A percentile compares a stretch with the other conserved stretches of the same genome.
Evolutionary conservation across 208 protist genomes (phyloP).

Genomic region (Acanthamoeba sp.): DNA sequence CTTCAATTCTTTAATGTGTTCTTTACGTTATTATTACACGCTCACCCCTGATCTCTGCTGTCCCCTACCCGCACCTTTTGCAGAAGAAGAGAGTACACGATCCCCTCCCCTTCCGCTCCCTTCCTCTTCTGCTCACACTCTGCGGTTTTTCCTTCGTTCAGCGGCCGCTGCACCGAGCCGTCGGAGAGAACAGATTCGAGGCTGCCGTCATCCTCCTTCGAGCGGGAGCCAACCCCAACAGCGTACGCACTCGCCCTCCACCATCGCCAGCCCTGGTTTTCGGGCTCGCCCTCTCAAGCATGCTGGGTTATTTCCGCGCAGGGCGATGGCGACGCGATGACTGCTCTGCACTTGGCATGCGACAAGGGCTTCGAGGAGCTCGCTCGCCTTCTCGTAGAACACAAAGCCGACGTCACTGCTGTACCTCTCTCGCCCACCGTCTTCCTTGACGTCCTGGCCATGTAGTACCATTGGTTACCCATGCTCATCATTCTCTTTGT

Average conservation of each 20-base stretch:
- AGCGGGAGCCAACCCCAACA: conserved; percentile 21
- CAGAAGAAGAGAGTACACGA: conserved; percentile 58
- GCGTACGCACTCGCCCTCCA: neutral
- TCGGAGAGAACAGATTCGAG: neutral
- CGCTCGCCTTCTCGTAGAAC: conserved; percentile 4
- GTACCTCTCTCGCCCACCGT: neutral
- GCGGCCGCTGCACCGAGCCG: conserved; percentile 47
- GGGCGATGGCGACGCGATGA: neutral
- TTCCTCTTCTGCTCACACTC: neutral
- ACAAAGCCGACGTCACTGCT: conserved; percentile 25
- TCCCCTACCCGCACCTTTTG: neutral
- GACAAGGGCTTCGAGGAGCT: conserved; percentile 50
- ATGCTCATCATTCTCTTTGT: neutral
- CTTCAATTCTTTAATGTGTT: neutral
- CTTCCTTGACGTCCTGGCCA: neutral
- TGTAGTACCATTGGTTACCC: too few relatives aligned
- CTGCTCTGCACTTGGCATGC: conserved; percentile 20
- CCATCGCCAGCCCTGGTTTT: too few relatives aligned
- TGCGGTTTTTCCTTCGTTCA: neutral
- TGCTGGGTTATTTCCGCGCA: neutral
- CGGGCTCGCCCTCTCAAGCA: too few relatives aligned
- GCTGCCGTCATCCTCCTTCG: conserved; percentile 2
- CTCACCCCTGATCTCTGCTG: neutral
- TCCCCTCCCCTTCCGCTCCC: neutral
- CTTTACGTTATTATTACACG: too few relatives aligned